Conservation (phyloP, 1,139 yeast species). For the Diutina ranongensis region DNA sequence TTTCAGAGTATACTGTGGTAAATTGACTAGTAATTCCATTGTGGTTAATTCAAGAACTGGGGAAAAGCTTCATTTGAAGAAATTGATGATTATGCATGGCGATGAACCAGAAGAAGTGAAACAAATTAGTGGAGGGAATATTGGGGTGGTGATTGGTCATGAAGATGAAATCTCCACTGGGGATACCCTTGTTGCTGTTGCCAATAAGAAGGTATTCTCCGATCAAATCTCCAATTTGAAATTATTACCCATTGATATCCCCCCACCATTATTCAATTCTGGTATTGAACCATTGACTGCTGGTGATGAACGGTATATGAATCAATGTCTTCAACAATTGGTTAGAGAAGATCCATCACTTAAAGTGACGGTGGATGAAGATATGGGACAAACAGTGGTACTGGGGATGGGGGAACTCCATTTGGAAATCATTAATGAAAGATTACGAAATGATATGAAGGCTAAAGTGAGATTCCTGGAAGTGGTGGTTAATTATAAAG, state of each 20-base stretch:
- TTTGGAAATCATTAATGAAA: constrained; percentile 73
- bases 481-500: constrained; percentile 83
- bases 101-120: constrained; percentile 67
- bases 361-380: constrained; percentile 60
- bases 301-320: constrained; percentile 66
- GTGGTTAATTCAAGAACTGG: constrained; percentile 64
- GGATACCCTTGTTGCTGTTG: constrained; percentile 65
- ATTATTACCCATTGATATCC: constrained; percentile 69
- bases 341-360: constrained; percentile 77
- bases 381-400: constrained; percentile 74
- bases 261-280: constrained; percentile 89
- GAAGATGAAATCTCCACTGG: constrained; percentile 72
- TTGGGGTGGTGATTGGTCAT: constrained; percentile 80
- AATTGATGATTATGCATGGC: constrained; percentile 78
- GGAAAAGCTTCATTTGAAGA: constrained; percentile 52
- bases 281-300: constrained; percentile 75
- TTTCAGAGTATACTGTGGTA: constrained; percentile 81
- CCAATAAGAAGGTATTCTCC: constrained; percentile 34
- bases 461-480: constrained; percentile 74
- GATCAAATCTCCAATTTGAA: constrained; percentile 37
- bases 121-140: constrained; percentile 60
- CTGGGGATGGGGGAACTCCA: constrained; percentile 98
- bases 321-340: constrained; percentile 50
- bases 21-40: constrained; percentile 46
- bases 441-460: constrained; percentile 67